Conservation (phyloP, 768 basidiomycete species). For the Lentinula detonsa region DNA sequence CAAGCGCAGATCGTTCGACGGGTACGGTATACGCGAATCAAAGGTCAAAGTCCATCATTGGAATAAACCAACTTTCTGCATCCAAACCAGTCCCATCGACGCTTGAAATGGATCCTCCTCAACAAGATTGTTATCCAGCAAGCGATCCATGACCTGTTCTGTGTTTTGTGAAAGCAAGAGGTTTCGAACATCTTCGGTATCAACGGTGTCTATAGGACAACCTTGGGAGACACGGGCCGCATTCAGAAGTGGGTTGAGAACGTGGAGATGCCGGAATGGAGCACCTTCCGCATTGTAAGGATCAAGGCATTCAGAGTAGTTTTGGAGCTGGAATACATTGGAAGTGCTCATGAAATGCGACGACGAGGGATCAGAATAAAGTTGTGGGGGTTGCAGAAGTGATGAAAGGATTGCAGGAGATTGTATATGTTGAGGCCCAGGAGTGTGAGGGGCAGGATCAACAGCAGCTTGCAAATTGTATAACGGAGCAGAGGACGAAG, state of each 20-base stretch:
- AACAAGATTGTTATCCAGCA: slow-evolving; percentile 28
- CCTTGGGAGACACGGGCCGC: too few species aligned
- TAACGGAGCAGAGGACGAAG: neutral
- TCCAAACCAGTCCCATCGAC: slow-evolving; percentile 41
- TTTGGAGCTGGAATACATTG: neutral
- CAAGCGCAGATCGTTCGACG: too few species aligned
- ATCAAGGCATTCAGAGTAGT: neutral
- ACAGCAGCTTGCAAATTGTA: neutral
- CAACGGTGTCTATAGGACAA: neutral
- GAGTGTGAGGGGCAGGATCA: neutral
- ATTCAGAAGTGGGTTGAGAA: slow-evolving; percentile 19
- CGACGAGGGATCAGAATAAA: neutral
- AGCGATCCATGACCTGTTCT: slow-evolving; percentile 18
- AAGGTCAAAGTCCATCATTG: neutral
- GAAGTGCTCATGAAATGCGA: neutral
- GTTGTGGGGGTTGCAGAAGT: neutral
- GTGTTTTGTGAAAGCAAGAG: neutral
- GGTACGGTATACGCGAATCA: too few species aligned
- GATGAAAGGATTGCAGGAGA: neutral
- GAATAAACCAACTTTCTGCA: slow-evolving; percentile 8
- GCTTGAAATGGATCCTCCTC: slow-evolving; percentile 35
- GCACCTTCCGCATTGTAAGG: neutral
- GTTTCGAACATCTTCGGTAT: neutral
- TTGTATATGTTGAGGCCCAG: neutral
- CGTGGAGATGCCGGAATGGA: slow-evolving; percentile 29